phyloP scores from a whole-genome alignment of 2,329 filamentous ascomycete genomes.

The Aurifilum marmelostoma region DNA sequence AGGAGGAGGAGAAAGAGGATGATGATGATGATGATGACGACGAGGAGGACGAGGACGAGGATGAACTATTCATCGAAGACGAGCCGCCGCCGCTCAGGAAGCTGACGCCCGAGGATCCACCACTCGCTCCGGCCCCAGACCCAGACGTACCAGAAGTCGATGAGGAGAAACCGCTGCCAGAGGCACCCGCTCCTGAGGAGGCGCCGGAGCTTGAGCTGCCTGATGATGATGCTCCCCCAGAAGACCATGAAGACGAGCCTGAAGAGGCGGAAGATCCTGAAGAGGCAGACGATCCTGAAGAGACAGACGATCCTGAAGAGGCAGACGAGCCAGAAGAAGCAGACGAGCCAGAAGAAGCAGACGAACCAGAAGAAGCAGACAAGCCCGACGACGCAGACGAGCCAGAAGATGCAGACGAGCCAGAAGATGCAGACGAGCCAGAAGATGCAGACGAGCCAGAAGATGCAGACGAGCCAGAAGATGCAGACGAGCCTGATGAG shows the following conservation, averaged over 20 bases:
- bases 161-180: not conserved
- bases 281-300: not conserved
- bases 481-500: not conserved
- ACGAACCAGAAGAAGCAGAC: not conserved
- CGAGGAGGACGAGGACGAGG: not conserved
- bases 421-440: too few species aligned
- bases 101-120: not conserved
- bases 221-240: not conserved
- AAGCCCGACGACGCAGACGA: too few species aligned
- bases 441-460: too few species aligned
- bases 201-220: not conserved
- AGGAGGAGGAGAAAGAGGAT: not conserved
- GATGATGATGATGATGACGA: not conserved
- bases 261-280: not conserved
- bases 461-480: too few species aligned
- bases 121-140: not conserved
- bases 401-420: too few species aligned
- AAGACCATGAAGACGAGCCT: not conserved
- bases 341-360: not conserved
- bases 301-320: not conserved
- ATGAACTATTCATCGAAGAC: not conserved
- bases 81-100: not conserved
- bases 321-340: not conserved
- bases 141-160: not conserved
- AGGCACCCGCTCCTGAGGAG: not conserved